Base-by-base conservation (phyloP, 2,329 filamentous ascomycete species). In the Aspergillus quadrilineatus region DNA sequence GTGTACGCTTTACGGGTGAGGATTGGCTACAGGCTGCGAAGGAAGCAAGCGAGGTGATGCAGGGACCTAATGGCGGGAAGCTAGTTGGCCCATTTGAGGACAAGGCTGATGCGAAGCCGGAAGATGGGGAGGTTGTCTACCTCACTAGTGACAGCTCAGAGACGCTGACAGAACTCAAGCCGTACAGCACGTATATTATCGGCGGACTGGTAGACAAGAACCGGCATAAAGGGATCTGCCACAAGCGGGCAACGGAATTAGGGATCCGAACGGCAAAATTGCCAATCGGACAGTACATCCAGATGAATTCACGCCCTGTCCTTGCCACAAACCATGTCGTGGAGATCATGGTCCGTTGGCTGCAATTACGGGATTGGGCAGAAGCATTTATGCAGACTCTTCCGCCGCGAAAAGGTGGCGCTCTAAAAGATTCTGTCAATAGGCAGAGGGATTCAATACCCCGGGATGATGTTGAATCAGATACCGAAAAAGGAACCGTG, bases 161-260 rank as follows among this genome's bases (percentile, higher is more conserved):
- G 63, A 93, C 89, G 0, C 81, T 99, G 30, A 87, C 88, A 5
- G 84, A 89, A 43, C 82, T 99, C 43, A 91, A 92, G 71, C 90
- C 92, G 0, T 88, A 94, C 75, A 92, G 88, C 59, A 93, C 86
- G 57, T 99, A 99, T 73, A 88, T 99, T 60, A 89, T 99, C 55
- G 94, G 94, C 36, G 94, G 93, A 0, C 80, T 99, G 36, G 94
- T 99, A 28, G 94, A 99, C 77, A 92, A 92, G 76, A 99, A 99
- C 74, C 85, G 94, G 44, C 88, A 99, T 75, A 99, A 99, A 78
- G 92, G 90, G 0, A 81, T 99, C 37, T 99, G 94, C 75, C 92
- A 96, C 80, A 88, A 87, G 65, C 82, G 89, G 14, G 94, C 94
- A 0, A 80, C 83, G 52, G 85, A 88, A 53, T 82, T 82, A 60